phyloP scores from a whole-genome alignment of 2,329 filamentous ascomycete species.

The Chrysoporthe deuterocubensis region DNA sequence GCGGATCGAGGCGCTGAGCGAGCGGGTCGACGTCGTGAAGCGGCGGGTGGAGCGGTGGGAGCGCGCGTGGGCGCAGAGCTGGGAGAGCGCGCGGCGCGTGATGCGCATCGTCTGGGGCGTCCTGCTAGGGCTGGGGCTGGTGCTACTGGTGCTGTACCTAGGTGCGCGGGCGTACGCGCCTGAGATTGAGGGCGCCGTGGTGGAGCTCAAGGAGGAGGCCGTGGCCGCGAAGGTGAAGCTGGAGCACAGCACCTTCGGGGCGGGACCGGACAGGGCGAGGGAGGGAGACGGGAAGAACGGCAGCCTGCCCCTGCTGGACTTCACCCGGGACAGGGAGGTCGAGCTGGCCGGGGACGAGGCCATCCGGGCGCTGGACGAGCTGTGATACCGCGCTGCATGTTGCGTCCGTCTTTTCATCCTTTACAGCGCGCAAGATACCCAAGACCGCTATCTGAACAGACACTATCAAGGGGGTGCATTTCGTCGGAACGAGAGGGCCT shows the following conservation, averaged over 20 bases:
- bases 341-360: slow-evolving; percentile 33
- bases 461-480: not conserved
- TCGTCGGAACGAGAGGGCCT: not conserved
- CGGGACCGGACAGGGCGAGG: slow-evolving; percentile 3
- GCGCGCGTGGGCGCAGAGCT: slow-evolving; percentile 67
- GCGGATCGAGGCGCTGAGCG: slow-evolving; percentile 62
- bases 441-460: not conserved
- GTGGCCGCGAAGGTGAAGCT: slow-evolving; percentile 22
- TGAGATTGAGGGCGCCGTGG: slow-evolving; percentile 23
- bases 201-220: slow-evolving; percentile 19
- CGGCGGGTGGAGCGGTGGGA: slow-evolving; percentile 70
- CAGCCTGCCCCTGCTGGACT: slow-evolving; percentile 34
- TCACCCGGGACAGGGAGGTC: slow-evolving; percentile 31
- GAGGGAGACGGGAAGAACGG: slow-evolving; percentile 32
- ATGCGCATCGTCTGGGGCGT: slow-evolving; percentile 68
- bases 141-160: slow-evolving; percentile 50
- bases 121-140: slow-evolving; percentile 52
- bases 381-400: slow-evolving; percentile 31
- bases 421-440: slow-evolving; percentile 13
- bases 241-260: slow-evolving; percentile 4
- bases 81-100: slow-evolving; percentile 67
- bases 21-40: slow-evolving; percentile 66
- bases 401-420: not conserved
- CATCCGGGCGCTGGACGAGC: slow-evolving; percentile 40
- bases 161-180: slow-evolving; percentile 27